Conservation (phyloP, 1,139 yeast species). For the Geotrichum restrictum region DNA sequence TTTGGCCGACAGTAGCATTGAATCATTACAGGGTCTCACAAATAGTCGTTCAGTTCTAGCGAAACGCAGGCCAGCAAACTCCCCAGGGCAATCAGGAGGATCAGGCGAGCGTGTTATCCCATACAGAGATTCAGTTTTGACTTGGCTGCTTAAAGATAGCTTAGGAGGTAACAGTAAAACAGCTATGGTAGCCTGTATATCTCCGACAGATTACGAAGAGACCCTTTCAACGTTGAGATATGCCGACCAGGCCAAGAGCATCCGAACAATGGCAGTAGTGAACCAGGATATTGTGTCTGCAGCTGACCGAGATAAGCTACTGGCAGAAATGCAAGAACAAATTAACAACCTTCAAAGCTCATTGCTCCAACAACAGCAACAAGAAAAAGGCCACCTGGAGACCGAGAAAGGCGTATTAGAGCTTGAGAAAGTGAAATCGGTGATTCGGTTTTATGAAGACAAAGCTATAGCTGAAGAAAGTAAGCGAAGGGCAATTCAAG, state of each 20-base stretch:
- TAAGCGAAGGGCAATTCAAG: slow-evolving; percentile 37
- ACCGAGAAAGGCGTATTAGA: slow-evolving; percentile 23
- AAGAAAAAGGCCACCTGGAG: slow-evolving; percentile 21
- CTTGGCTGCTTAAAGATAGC: slow-evolving; percentile 68
- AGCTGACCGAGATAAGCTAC: slow-evolving; percentile 39
- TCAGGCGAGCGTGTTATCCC: slow-evolving; percentile 48
- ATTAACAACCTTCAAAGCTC: slow-evolving; percentile 40
- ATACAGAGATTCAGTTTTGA: slow-evolving; percentile 66
- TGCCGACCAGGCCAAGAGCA: slow-evolving; percentile 69
- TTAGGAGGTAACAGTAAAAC: slow-evolving; percentile 74
- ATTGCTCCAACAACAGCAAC: slow-evolving; percentile 29
- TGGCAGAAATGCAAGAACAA: slow-evolving; percentile 43
- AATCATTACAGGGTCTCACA: slow-evolving; percentile 16
- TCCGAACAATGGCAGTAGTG: slow-evolving; percentile 56
- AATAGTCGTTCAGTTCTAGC: not conserved
- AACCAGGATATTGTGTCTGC: slow-evolving; percentile 45
- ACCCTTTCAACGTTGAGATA: slow-evolving; percentile 68
- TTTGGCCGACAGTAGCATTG: slow-evolving; percentile 43
- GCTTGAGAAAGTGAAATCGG: slow-evolving; percentile 36
- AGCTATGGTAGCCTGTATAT: slow-evolving; percentile 69
- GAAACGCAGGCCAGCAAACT: slow-evolving; percentile 23
- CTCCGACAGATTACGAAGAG: slow-evolving; percentile 74
- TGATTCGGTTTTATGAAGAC: slow-evolving; percentile 45
- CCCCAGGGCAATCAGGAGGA: slow-evolving; percentile 10
- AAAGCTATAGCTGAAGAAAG: slow-evolving; percentile 40